Evolutionary conservation across 176 grass and related monocot genomes (phyloP), one percentile per base, ranked within the genome.

Genomic region (Elymus sibiricus): DNA sequence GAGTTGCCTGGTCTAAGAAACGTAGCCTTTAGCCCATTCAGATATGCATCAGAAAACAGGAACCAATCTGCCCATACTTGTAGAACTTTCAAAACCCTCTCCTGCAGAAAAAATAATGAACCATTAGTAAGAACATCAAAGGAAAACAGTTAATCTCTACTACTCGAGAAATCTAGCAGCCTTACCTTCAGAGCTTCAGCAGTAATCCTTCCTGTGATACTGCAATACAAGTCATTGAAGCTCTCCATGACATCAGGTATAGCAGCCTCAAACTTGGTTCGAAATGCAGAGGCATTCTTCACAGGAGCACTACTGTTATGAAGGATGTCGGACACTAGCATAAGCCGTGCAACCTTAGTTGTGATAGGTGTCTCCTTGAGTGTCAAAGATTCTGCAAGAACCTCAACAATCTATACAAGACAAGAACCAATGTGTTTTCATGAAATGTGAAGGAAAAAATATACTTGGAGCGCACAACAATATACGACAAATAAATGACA

Each of bases 11-110:
- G 90, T 87, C 97, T 87, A 87, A 99, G 92, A 89, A 99, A 99
- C 64, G 94, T 96, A 77, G 89, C 89, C 66, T 94, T 88, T 70
- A 99, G 31, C 42, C 97, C 97, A 86, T 94, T 96, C 79, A 99
- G 77, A 79, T 93, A 99, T 88, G 92, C 94, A 90, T 99, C 97
- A 19, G 97, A 99, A 89, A 99, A 99, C 51, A 99, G 86, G 80
- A 99, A 99, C 97, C 97, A 99, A 77, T 99, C 97, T 63, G 90
- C 94, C 97, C 97, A 99, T 83, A 99, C 97, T 90, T 96, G 97
- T 86, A 99, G 83, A 82, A 99, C 97, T 83, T 99, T 99, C 80
- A 92, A 44, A 84, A 99, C 97, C 83, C 97, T 90, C 87, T 99
- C 97, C 97, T 99, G 77, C 61, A 84, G 55, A 87, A 83, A 19